phyloP scores from a whole-genome alignment of 768 basidiomycete genomes.

The Boletus eberwhitei region DNA sequence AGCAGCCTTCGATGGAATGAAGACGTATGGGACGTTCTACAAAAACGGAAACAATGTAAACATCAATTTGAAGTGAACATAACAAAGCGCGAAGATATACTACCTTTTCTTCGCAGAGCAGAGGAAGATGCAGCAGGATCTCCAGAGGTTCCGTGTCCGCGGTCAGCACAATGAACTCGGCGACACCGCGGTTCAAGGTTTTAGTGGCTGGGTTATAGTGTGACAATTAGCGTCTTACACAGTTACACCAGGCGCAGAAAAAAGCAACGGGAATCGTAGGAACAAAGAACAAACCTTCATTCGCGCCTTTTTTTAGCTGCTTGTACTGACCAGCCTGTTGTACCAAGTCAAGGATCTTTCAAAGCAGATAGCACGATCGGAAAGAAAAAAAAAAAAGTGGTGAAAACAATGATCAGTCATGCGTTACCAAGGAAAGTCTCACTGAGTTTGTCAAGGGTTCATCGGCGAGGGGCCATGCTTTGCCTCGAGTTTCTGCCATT shows the following conservation, averaged over 20 bases:
- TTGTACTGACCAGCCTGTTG: slow-evolving; percentile 97
- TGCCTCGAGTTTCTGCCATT: slow-evolving; percentile 69
- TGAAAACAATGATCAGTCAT: neutral
- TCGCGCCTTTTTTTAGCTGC: slow-evolving; percentile 98
- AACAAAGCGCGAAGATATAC: slow-evolving; percentile 7
- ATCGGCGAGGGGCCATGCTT: slow-evolving; percentile 88
- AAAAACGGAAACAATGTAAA: neutral
- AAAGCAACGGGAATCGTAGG: neutral
- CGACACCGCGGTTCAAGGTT: slow-evolving; percentile 95
- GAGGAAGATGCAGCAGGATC: slow-evolving; percentile 93
- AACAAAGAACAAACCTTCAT: slow-evolving; percentile 69
- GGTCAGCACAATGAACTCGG: slow-evolving; percentile 96
- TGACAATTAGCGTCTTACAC: slow-evolving; percentile 6
- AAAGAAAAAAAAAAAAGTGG: neutral
- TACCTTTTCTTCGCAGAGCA: slow-evolving; percentile 98
- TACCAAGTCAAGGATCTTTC: slow-evolving; percentile 89
- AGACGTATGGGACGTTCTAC: slow-evolving; percentile 96
- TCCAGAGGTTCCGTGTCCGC: slow-evolving; percentile 97
- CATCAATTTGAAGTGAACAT: neutral
- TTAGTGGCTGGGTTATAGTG: slow-evolving; percentile 70
- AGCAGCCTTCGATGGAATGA: slow-evolving; percentile 92
- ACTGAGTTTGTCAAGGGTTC: slow-evolving; percentile 89
- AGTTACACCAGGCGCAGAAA: neutral
- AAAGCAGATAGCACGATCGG: neutral
- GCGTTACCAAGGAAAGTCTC: slow-evolving; percentile 23